Evolutionary conservation across 2,329 filamentous ascomycete genomes (phyloP), one percentile per base, ranked within the genome.

Genomic region (Calonectria naviculata): DNA sequence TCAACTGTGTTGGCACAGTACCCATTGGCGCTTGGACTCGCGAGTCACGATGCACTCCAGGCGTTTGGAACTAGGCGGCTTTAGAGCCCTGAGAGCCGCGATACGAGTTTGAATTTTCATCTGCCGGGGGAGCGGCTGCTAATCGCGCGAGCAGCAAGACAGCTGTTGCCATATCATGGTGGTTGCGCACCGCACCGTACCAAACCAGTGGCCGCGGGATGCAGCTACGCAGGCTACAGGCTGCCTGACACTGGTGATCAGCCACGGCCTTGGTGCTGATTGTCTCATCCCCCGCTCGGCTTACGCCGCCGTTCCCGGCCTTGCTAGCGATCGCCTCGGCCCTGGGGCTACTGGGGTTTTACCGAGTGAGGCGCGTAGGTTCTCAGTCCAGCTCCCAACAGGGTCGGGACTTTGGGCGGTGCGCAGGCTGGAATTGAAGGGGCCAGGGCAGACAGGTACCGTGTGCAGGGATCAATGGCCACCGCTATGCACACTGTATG

Each of bases 11-110:
- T 66, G 38, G 26, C 71, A 78, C 75, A 61, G 68, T 71, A 46
- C 38, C n/a, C 34, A 21, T n/a, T 69, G 70, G 54, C 71, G 61
- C 65, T 62, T 64, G 66, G 70, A 65, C 52, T 49, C 41, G 46
- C 72, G 73, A 74, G 67, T 69, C 74, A 70, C 64, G 66, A 24
- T 68, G 67, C 74, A 70, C 68, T 63, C 62, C 68, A 58, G 36
- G 24, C 52, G 58, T 65, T 60, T 52, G 62, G 36, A 52, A 63
- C 68, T 67, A 68, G 71, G 71, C 60, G 67, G 52, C 13, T 4
- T 42, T 36, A 65, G 38, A 54, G 26, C 44, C 21, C 29, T 29
- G 63, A 8, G 41, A 46, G 28, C 64, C 64, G 52, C 52, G 52
- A 58, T 58, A 58, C 34, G 52, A 58, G 52, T 34, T 24, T 26